phyloP scores from a whole-genome alignment of 2,329 filamentous ascomycete genomes.

The Curvularia lunata region DNA sequence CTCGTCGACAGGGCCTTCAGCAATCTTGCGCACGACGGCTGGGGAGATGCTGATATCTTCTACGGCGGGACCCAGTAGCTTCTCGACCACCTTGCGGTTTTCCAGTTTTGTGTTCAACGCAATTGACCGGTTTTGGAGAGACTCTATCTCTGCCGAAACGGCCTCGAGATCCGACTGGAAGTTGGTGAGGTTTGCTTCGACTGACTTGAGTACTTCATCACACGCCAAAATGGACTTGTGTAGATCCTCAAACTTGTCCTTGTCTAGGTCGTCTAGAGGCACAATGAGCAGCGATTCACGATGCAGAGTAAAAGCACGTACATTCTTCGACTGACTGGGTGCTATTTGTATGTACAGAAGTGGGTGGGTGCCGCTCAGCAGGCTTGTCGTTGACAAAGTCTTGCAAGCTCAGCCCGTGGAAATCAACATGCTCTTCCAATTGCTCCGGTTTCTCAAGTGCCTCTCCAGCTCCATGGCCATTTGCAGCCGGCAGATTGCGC shows the following conservation, averaged over 20 bases:
- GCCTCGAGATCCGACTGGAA: constrained; percentile 92
- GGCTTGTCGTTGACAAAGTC: constrained; percentile 64
- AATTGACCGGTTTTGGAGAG: constrained; percentile 82
- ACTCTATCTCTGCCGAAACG: constrained; percentile 95
- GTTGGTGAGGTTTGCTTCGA: constrained; percentile 88
- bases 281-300: constrained; percentile 35
- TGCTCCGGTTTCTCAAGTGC: constrained; percentile 53
- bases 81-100: constrained; percentile 89
- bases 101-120: constrained; percentile 83
- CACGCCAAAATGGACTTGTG: constrained; percentile 88
- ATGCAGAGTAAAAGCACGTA: constrained; percentile 55
- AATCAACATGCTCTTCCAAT: constrained; percentile 74
- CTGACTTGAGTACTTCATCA: constrained; percentile 90
- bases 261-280: constrained; percentile 73
- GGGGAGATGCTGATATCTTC: constrained; percentile 92
- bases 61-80: constrained; percentile 82
- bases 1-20: constrained; percentile 88
- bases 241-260: constrained; percentile 84
- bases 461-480: constrained; percentile 21
- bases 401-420: constrained; percentile 76
- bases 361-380: constrained; percentile 39
- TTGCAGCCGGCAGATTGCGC: constrained; percentile 29
- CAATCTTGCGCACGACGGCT: constrained; percentile 80
- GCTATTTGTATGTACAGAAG: constrained; percentile 57
- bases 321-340: constrained; percentile 74